Evolutionary conservation across 768 basidiomycete species (phyloP).

Genomic region (Lepiota venenata): DNA sequence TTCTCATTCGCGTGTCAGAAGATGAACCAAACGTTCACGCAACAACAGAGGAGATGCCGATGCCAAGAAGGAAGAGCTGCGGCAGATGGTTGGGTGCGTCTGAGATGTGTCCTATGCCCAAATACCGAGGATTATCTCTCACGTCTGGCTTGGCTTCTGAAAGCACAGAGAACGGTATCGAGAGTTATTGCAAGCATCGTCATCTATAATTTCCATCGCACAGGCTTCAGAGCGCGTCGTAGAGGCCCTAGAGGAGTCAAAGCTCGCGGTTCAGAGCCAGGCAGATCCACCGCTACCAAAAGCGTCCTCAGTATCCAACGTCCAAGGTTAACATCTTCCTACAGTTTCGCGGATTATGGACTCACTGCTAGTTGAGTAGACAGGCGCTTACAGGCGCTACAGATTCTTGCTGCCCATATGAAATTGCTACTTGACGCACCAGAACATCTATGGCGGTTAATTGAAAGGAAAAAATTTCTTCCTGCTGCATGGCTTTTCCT

Average conservation of each 20-base stretch:
- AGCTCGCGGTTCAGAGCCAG: constrained; percentile 46
- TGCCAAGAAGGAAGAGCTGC: constrained; percentile 82
- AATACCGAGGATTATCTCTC: constrained; percentile 5
- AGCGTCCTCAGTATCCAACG: constrained; percentile 33
- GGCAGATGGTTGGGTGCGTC: constrained; percentile 91
- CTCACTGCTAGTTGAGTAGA: constrained; percentile 36
- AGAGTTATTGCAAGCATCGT: constrained; percentile 81
- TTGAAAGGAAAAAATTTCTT: constrained; percentile 77
- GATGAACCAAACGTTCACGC: constrained; percentile 11
- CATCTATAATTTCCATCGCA: constrained; percentile 78
- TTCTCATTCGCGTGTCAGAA: constrained; percentile 8
- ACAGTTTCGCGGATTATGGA: background rate
- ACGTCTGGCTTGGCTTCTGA: constrained; percentile 36
- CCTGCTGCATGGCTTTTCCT: constrained; percentile 88
- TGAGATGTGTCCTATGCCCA: background rate
- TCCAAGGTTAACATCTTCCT: constrained; percentile 33
- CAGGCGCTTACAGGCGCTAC: constrained; percentile 62
- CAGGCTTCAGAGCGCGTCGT: constrained; percentile 64
- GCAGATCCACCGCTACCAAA: constrained; percentile 41
- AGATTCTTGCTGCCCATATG: constrained; percentile 81
- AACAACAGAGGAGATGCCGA: constrained; percentile 69
- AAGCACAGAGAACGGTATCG: constrained; percentile 86
- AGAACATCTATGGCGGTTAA: constrained; percentile 85
- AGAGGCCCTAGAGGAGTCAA: constrained; percentile 61
- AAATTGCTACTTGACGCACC: constrained; percentile 91